phyloP scores from a whole-genome alignment of 2,329 filamentous ascomycete species.

The Fusarium sulawesiense region DNA sequence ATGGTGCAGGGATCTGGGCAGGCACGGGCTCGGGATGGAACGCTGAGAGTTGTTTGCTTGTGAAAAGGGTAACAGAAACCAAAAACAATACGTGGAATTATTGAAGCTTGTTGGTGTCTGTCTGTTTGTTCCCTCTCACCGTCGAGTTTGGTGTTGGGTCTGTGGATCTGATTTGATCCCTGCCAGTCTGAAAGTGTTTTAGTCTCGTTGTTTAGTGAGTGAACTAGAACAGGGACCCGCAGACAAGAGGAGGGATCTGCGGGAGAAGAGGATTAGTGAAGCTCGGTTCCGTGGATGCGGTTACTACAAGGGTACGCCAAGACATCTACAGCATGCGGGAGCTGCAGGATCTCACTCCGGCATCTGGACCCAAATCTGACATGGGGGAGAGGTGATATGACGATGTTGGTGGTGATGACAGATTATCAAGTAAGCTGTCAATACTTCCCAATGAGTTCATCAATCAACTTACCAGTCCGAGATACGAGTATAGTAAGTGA shows the following conservation, averaged over 20 bases:
- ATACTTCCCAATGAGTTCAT: background rate
- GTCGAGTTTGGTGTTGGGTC: conserved; percentile 3
- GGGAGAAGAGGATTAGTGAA: background rate
- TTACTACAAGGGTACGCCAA: conserved; percentile 34
- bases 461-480: background rate
- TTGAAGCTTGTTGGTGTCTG: background rate
- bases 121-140: conserved; percentile 2
- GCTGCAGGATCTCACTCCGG: conserved; percentile 37
- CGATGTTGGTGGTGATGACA: background rate
- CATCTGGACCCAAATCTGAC: conserved; percentile 29
- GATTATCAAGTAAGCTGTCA: background rate
- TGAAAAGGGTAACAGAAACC: background rate
- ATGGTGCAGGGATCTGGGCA: background rate
- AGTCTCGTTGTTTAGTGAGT: background rate
- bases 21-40: background rate
- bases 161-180: conserved; percentile 17
- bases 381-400: conserved; percentile 12
- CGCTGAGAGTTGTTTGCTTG: background rate
- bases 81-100: conserved; percentile 12
- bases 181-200: background rate
- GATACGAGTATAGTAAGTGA: background rate
- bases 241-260: conserved; percentile 22
- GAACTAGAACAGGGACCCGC: conserved; percentile 5
- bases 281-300: conserved; percentile 29
- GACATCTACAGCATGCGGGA: conserved; percentile 34